Evolutionary conservation across 805 yeast species (phyloP).

Genomic region (Naumovozyma castellii): DNA sequence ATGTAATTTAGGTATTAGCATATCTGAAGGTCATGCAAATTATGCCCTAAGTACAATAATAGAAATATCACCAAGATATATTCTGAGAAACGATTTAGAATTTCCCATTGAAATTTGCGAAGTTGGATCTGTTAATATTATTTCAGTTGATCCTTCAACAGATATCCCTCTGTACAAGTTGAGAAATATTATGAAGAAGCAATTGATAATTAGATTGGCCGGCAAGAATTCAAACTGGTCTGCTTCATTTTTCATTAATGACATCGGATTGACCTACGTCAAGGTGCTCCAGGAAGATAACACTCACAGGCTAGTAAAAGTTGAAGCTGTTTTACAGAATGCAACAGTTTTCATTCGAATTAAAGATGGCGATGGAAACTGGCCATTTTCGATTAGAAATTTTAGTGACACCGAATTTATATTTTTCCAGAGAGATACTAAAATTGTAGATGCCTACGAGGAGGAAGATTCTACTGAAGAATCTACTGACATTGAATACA

Average conservation of each 20-base stretch:
- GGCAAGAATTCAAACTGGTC: slow-evolving; percentile 65
- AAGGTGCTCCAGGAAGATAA: slow-evolving; percentile 55
- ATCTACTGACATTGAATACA: slow-evolving; percentile 46
- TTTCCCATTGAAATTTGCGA: slow-evolving; percentile 54
- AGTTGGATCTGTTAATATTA: slow-evolving; percentile 49
- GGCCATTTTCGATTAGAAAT: slow-evolving; percentile 93
- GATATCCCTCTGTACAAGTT: slow-evolving; percentile 56
- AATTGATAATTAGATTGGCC: slow-evolving; percentile 48
- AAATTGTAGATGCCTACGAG: slow-evolving; percentile 34
- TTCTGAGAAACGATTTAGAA: slow-evolving; percentile 53
- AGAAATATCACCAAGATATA: slow-evolving; percentile 72
- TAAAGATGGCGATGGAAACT: slow-evolving; percentile 58
- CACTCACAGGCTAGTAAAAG: slow-evolving; percentile 61
- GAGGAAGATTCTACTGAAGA: slow-evolving; percentile 54
- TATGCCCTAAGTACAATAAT: slow-evolving; percentile 70
- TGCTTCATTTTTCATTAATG: slow-evolving; percentile 75
- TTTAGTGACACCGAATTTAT: slow-evolving; percentile 81
- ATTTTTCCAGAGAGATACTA: slow-evolving; percentile 79
- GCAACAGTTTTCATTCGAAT: slow-evolving; percentile 74
- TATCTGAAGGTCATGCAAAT: slow-evolving; percentile 78
- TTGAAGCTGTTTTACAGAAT: slow-evolving; percentile 67
- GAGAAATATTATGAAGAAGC: slow-evolving; percentile 44
- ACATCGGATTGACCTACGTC: slow-evolving; percentile 72
- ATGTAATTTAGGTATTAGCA: slow-evolving; percentile 63
- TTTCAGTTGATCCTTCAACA: slow-evolving; percentile 39